A percentile compares a stretch with the other conserved stretches of the same genome.
These are phyloP conservation scores for Trichophyton verrucosum DNA, from an alignment of 2,329 filamentous ascomycete species.

Conservation along the genomic window DNA sequence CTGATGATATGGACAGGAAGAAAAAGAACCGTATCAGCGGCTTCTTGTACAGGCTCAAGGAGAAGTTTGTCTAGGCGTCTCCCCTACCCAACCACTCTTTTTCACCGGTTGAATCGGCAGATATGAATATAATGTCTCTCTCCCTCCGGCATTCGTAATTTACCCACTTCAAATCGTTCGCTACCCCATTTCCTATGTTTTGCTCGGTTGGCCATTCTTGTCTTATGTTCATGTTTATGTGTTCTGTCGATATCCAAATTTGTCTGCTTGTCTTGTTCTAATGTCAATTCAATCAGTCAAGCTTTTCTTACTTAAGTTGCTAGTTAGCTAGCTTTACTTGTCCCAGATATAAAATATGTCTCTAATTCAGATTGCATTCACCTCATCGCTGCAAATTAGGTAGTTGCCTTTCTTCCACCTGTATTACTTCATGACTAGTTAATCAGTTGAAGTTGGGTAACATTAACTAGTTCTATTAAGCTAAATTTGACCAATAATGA, in stretches of 20 bases:
- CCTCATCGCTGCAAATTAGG: too few relatives aligned
- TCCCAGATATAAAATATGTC: too few relatives aligned
- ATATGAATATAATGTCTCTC: background rate
- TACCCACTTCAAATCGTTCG: background rate
- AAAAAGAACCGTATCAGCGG: constrained; percentile 54
- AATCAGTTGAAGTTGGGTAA: too few relatives aligned
- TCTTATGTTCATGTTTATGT: background rate
- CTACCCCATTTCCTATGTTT: background rate
- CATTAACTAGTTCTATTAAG: too few relatives aligned
- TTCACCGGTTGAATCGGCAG: background rate
- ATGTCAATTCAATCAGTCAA: too few relatives aligned
- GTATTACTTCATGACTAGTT: too few relatives aligned
- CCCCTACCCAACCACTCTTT: background rate
- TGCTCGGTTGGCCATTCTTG: background rate
- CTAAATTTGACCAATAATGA: too few relatives aligned
- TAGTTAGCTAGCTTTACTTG: too few relatives aligned
- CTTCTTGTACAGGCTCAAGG: constrained; percentile 46
- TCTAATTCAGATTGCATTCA: too few relatives aligned
- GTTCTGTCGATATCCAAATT: background rate
- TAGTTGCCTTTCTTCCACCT: too few relatives aligned
- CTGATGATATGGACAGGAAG: constrained; percentile 44
- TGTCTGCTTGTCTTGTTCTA: too few relatives aligned
- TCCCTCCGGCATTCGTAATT: background rate
- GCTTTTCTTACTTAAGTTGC: too few relatives aligned
- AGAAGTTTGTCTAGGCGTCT: constrained; percentile 32